A percentile compares a stretch with the other conserved stretches of the same genome.
Evolutionary conservation across 495 filamentous ascomycete genomes (phyloP).

Genomic region (Bryoglossum gracile): DNA sequence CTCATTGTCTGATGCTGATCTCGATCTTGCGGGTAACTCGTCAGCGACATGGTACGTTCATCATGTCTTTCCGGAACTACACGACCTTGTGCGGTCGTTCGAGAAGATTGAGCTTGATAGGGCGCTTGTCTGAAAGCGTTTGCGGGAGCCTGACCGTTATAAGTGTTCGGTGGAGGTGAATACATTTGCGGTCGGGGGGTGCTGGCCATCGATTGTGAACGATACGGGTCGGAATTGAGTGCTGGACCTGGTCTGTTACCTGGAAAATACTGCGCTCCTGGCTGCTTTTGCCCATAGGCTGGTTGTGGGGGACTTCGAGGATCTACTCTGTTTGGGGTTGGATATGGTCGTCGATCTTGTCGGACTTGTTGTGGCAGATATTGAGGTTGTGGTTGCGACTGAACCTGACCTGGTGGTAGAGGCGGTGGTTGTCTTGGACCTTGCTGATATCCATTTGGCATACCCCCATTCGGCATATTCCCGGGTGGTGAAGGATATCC

Average conservation of each 20-base stretch:
- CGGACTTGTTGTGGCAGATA: slow-evolving; percentile 52
- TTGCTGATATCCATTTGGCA: slow-evolving; percentile 49
- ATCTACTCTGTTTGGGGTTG: slow-evolving; percentile 61
- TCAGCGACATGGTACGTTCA: slow-evolving; percentile 94
- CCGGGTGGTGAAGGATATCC: slow-evolving; percentile 34
- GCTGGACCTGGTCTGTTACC: slow-evolving; percentile 51
- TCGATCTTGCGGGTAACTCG: slow-evolving; percentile 60
- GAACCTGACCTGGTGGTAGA: slow-evolving; percentile 32
- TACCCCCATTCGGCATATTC: slow-evolving; percentile 33
- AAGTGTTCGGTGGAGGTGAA: slow-evolving; percentile 55
- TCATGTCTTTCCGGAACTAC: slow-evolving; percentile 86
- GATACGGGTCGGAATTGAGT: slow-evolving; percentile 74
- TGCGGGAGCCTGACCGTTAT: slow-evolving; percentile 54
- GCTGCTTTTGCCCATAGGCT: slow-evolving; percentile 49
- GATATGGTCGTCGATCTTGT: slow-evolving; percentile 51
- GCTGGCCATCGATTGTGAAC: slow-evolving; percentile 86
- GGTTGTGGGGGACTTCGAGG: slow-evolving; percentile 51
- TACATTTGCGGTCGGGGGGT: slow-evolving; percentile 59
- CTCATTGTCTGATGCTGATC: slow-evolving; percentile 80
- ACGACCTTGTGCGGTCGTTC: slow-evolving; percentile 85
- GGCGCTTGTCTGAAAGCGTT: slow-evolving; percentile 70
- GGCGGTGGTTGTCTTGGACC: slow-evolving; percentile 39
- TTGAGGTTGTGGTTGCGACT: slow-evolving; percentile 55
- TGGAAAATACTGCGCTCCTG: slow-evolving; percentile 48
- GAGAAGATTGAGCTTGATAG: slow-evolving; percentile 53